A percentile compares a stretch with the other conserved stretches of the same genome.
These are phyloP conservation scores for Krasilnikovozyma curviuscula DNA, from an alignment of 768 basidiomycete species.

Conservation along the genomic window DNA sequence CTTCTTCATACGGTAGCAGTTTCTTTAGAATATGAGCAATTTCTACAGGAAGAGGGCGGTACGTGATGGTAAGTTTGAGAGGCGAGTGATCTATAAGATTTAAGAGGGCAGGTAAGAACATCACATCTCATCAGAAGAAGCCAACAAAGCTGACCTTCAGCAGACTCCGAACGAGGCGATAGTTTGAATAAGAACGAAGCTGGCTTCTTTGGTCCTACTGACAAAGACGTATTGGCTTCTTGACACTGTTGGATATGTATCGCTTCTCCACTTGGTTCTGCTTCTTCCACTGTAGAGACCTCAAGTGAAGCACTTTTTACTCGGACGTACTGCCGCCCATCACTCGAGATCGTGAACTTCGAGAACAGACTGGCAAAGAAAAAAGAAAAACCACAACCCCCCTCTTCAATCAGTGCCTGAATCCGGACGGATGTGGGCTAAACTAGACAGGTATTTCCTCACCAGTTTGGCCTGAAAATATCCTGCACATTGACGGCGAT, in stretches of 20 bases:
- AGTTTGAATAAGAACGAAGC: constrained; percentile 6
- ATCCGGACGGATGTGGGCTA: no score
- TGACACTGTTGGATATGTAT: constrained; percentile 1
- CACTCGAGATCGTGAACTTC: constrained; percentile 72
- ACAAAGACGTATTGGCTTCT: constrained; percentile 1
- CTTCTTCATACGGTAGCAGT: neutral
- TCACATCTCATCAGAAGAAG: neutral
- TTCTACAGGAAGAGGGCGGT: constrained; percentile 3
- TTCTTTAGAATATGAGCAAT: neutral
- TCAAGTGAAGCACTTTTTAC: constrained; percentile 26
- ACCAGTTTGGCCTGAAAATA: constrained; percentile 78
- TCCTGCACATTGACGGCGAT: constrained; percentile 89
- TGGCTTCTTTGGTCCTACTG: constrained; percentile 1
- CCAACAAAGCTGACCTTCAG: neutral
- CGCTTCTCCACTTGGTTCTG: constrained; percentile 4
- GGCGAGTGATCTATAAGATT: neutral
- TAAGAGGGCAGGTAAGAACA: neutral
- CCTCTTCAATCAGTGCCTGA: no score
- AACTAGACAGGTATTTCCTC: no score
- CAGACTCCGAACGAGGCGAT: neutral
- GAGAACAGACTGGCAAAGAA: constrained; percentile 49
- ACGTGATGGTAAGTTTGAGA: constrained; percentile 5
- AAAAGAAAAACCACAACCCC: no score
- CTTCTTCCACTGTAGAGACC: neutral
- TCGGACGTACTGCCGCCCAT: constrained; percentile 58